These are phyloP conservation scores for Miscanthus lutarioriparius DNA, from an alignment of 176 grass and related monocot genomes.

Conservation along the genomic window DNA sequence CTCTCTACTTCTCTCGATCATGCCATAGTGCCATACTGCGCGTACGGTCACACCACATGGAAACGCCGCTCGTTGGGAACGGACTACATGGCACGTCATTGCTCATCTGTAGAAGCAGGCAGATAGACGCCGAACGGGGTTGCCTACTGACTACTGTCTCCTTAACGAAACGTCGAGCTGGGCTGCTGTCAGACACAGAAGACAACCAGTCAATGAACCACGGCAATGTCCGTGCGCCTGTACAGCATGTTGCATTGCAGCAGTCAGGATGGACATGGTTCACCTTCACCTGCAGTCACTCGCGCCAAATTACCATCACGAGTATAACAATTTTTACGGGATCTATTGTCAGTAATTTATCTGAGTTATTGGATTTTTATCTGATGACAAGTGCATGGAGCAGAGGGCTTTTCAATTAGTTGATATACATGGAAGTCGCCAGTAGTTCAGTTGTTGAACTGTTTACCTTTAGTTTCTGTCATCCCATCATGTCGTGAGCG, in stretches of 20 bases:
- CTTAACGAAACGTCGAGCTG: background rate
- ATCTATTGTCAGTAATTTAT: background rate
- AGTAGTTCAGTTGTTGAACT: background rate
- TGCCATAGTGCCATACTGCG: background rate
- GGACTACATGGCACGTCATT: background rate
- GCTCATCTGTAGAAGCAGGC: background rate
- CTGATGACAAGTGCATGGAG: background rate
- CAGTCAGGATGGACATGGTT: background rate
- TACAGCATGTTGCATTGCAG: background rate
- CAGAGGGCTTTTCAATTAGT: no score
- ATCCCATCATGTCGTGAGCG: background rate
- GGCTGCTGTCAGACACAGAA: background rate
- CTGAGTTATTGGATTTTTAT: background rate
- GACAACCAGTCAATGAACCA: background rate
- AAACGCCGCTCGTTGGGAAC: background rate
- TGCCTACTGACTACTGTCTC: background rate
- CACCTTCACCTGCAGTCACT: background rate
- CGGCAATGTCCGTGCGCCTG: background rate
- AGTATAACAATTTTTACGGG: background rate
- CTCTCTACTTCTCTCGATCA: background rate
- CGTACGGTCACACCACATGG: background rate
- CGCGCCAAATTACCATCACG: background rate
- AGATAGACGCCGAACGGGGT: background rate
- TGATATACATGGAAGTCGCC: no score
- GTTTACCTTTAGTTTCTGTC: background rate